A percentile compares a stretch with the other conserved stretches of the same genome.
These are phyloP conservation scores for Cyclocybe aegerita DNA, from an alignment of 768 basidiomycete species.

Conservation along the genomic window DNA sequence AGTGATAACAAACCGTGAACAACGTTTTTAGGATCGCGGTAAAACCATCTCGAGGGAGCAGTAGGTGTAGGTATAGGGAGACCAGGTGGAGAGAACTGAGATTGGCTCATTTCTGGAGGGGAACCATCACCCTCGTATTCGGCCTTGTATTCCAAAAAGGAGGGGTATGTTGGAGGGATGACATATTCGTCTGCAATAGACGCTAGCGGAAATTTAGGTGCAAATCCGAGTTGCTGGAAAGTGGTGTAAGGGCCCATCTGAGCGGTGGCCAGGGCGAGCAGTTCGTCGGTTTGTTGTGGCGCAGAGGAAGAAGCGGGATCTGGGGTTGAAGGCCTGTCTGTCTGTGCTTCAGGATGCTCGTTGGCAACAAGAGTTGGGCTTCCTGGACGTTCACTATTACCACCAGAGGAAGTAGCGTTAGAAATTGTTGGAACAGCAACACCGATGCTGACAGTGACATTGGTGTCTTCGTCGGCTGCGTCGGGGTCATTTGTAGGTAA, in stretches of 20 bases:
- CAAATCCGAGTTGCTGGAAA: slow-evolving; percentile 86
- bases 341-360: slow-evolving; percentile 41
- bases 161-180: slow-evolving; percentile 87
- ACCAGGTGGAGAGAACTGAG: slow-evolving; percentile 79
- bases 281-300: slow-evolving; percentile 59
- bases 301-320: slow-evolving; percentile 33
- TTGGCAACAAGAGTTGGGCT: slow-evolving; percentile 41
- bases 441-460: slow-evolving; percentile 63
- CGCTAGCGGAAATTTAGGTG: slow-evolving; percentile 86
- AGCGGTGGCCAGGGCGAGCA: slow-evolving; percentile 63
- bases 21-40: slow-evolving; percentile 78
- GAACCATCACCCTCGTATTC: slow-evolving; percentile 49
- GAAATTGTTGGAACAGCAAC: slow-evolving; percentile 51
- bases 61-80: slow-evolving; percentile 68
- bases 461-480: slow-evolving; percentile 51
- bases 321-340: slow-evolving; percentile 26
- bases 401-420: slow-evolving; percentile 33
- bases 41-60: slow-evolving; percentile 77
- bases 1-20: slow-evolving; percentile 61
- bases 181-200: slow-evolving; percentile 88
- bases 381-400: slow-evolving; percentile 26
- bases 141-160: slow-evolving; percentile 70
- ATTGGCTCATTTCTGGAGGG: slow-evolving; percentile 48
- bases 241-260: slow-evolving; percentile 86
- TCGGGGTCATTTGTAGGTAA: slow-evolving; percentile 42